Base-by-base conservation (phyloP, 2,329 filamentous ascomycete species). In the Botrytis sinoallii region DNA sequence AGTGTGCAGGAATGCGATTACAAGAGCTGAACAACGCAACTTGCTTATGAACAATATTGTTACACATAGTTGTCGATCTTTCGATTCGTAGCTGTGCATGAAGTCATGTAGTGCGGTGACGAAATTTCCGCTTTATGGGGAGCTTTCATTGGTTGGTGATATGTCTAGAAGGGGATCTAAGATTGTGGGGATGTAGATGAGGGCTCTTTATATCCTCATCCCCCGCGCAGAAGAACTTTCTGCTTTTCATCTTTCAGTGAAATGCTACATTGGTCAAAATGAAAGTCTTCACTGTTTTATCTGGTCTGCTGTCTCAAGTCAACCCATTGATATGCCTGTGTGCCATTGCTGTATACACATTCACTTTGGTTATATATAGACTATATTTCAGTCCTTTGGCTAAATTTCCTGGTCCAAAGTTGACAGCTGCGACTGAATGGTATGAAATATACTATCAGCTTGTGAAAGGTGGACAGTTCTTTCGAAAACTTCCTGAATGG, bases 381-480 rank as follows among this genome's bases (percentile, higher is more conserved):
- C 77, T 83, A 14, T 82, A 78, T 73, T 78, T 83, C 12, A 81
- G 81, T 72, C 81, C 81, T 25, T 73, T 83, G 29, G 75, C 79
- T 20, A 60, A 74, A 1, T 82, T 83, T 67, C 81, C 79, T 5
- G 82, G 81, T 9, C 81, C 82, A 3, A 80, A 75, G 29, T 71
- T 81, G 1, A 81, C 82, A 22, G 81, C 81, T 4, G 76, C 80
- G 29, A 81, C 78, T 3, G 61, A 63, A n/a, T 79, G 75, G 79
- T 81, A 81, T 57, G 76, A 79, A 40, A 70, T 74, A 8, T 86
- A 85, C 77, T 85, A 85, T 73, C 84, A 86, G 73, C 79, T 85
- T 35, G 73, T 84, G 55, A 79, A 82, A 12, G 81, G 82, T 9
- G 71, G 71, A 25, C 79, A 84, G 75, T 85, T 85, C 74, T 83